phyloP scores from a whole-genome alignment of 306 rosid genomes.

The Vachellia collinsii region DNA sequence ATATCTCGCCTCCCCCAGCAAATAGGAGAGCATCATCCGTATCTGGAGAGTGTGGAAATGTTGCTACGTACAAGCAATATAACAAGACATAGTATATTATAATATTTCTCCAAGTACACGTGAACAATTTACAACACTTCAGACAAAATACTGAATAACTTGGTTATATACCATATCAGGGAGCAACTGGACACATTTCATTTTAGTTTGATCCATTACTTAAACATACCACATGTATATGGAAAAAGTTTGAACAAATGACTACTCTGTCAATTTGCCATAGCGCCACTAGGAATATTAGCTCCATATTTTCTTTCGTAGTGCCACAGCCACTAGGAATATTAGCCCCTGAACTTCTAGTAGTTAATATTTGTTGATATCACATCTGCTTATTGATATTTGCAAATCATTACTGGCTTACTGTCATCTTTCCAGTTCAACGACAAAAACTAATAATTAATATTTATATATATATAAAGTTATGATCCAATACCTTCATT shows the following conservation, averaged over 20 bases:
- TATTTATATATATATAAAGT: too few species aligned
- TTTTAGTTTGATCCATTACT: neutral
- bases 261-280: neutral
- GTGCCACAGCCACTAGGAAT: neutral
- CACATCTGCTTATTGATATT: neutral
- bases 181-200: neutral
- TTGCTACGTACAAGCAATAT: too few species aligned
- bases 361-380: neutral
- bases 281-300: neutral
- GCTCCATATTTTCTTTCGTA: neutral
- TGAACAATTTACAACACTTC: neutral
- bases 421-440: too few species aligned
- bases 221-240: neutral
- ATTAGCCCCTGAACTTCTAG: conserved; percentile 10
- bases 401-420: neutral
- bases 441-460: too few species aligned
- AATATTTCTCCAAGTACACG: neutral
- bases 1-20: neutral
- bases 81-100: too few species aligned
- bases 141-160: neutral
- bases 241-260: neutral
- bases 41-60: neutral
- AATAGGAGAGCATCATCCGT: neutral
- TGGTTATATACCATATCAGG: neutral
- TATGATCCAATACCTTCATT: too few species aligned